Percentiles rank a stretch among this genome's conserved stretches.
These are phyloP conservation scores for Colletotrichum tamarilloi DNA, from an alignment of 2,329 filamentous ascomycete genomes.

Conservation along the genomic window DNA sequence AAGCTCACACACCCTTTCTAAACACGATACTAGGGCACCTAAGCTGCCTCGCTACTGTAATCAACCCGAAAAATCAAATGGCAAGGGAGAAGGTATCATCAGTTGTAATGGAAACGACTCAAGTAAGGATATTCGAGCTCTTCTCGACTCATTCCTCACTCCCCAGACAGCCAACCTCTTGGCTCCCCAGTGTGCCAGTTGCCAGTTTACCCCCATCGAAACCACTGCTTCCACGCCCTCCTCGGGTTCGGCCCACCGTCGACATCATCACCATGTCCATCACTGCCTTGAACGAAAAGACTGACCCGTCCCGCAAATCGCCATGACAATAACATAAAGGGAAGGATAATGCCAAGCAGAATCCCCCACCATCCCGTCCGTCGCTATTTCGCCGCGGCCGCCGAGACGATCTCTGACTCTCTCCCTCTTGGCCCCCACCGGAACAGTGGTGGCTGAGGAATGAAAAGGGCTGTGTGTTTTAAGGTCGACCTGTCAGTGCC, in stretches of 20 bases:
- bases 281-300: neutral
- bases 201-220: neutral
- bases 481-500: constrained; percentile 11
- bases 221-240: neutral
- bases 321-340: neutral
- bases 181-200: neutral
- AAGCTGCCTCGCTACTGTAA: neutral
- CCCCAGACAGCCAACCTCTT: neutral
- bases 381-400: neutral
- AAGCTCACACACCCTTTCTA: neutral
- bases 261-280: constrained; percentile 2
- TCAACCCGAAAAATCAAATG: neutral
- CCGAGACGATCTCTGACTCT: neutral
- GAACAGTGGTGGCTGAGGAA: neutral
- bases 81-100: neutral
- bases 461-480: neutral
- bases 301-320: neutral
- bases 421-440: neutral
- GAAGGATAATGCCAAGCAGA: neutral
- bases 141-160: neutral
- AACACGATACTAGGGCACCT: neutral
- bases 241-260: constrained; percentile 9
- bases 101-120: neutral
- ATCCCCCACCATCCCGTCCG: neutral
- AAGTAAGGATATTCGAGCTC: neutral